Percentiles rank a stretch among this genome's conserved stretches.
These are phyloP conservation scores for Naegleria fowleri DNA, from an alignment of 208 protist species.

Conservation along the genomic window DNA sequence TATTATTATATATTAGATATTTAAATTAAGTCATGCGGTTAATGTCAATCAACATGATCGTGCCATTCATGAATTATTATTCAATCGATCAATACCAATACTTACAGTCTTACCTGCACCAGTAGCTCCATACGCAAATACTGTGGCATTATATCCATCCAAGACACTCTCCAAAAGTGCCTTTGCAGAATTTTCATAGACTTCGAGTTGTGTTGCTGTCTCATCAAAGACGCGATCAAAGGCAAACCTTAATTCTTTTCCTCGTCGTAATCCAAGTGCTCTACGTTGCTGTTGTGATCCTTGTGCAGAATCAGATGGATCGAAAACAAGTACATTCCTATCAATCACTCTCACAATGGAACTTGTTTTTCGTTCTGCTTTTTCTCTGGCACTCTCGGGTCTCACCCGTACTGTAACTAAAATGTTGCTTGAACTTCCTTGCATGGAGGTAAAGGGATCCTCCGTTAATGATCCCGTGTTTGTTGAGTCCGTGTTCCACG, in stretches of 20 bases:
- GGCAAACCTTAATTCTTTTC: constrained; percentile 40
- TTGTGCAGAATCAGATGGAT: constrained; percentile 31
- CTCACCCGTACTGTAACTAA: background rate
- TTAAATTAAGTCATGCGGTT: too few relatives aligned
- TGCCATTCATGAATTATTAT: too few relatives aligned
- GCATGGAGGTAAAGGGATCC: background rate
- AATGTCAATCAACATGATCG: too few relatives aligned
- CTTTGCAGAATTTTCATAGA: constrained; percentile 31
- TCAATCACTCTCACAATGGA: constrained; percentile 45
- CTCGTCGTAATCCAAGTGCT: background rate
- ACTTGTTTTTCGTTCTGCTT: background rate
- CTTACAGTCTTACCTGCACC: constrained; percentile 65
- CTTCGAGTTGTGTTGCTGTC: constrained; percentile 14
- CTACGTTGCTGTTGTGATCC: background rate
- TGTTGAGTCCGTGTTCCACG: background rate
- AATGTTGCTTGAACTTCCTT: background rate
- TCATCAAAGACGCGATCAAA: constrained; percentile 32
- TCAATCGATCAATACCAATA: constrained; percentile 54
- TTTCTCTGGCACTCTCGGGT: background rate
- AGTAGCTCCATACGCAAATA: constrained; percentile 86
- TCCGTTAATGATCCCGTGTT: background rate
- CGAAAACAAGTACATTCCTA: constrained; percentile 54
- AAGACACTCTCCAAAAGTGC: constrained; percentile 68
- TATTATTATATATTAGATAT: too few relatives aligned
- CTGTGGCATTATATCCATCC: constrained; percentile 85